These are phyloP conservation scores for Magnolia sinica DNA, from an alignment of 164 flowering plant species.

Conservation along the genomic window DNA sequence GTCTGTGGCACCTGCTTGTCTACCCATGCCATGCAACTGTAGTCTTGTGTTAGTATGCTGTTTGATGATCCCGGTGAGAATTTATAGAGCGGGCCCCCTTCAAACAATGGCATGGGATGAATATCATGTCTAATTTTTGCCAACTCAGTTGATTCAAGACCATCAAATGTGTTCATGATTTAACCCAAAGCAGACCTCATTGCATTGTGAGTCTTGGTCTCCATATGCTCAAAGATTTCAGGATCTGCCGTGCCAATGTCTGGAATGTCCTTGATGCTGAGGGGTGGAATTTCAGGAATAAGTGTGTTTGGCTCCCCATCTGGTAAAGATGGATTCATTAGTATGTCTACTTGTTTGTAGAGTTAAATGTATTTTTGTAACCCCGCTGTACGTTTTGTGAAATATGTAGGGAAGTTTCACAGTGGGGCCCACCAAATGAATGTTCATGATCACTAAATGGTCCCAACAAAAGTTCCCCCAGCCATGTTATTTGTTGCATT, in stretches of 20 bases:
- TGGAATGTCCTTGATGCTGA: constrained; percentile 30
- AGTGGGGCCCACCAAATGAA: too few relatives aligned
- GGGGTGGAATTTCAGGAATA: constrained; percentile 29
- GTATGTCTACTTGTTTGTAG: too few relatives aligned
- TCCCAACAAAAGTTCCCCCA: too few relatives aligned
- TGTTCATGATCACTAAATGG: too few relatives aligned
- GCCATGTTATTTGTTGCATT: too few relatives aligned
- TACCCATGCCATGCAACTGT: constrained; percentile 40
- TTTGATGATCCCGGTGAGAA: constrained; percentile 20
- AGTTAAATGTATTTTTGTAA: too few relatives aligned
- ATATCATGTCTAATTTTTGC: constrained; percentile 2
- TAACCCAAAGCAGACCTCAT: constrained; percentile 11
- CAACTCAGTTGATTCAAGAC: constrained; percentile 26
- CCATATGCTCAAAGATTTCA: background rate
- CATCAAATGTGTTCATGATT: constrained; percentile 38
- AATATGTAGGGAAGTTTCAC: too few relatives aligned
- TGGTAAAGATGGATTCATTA: background rate
- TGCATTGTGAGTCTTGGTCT: constrained; percentile 3
- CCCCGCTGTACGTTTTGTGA: too few relatives aligned
- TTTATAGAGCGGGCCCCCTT: constrained; percentile 45
- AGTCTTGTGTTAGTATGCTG: constrained; percentile 29
- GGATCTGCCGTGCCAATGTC: background rate
- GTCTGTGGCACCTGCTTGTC: constrained; percentile 35
- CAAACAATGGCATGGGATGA: constrained; percentile 22
- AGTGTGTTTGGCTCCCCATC: constrained; percentile 3